Conservation (phyloP, 192 early-diverging fungal species). For the Backusella westeae region DNA sequence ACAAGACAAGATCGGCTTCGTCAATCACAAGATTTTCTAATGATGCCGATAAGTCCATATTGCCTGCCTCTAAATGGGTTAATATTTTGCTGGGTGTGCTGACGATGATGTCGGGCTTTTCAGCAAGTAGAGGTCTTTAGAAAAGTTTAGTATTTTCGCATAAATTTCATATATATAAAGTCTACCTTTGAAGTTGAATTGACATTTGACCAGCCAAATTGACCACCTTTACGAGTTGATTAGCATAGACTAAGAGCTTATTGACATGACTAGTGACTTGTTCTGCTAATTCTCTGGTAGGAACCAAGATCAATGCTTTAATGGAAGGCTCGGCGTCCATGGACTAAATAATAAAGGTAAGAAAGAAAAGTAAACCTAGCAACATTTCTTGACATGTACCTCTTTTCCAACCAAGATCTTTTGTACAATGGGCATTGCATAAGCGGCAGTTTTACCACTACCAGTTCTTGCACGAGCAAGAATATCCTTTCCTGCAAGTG, state of each 20-base stretch:
- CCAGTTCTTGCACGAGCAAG: slow-evolving; percentile 92
- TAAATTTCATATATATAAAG: background rate
- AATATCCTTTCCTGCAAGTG: slow-evolving; percentile 90
- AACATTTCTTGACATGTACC: slow-evolving; percentile 19
- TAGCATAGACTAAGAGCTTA: slow-evolving; percentile 73
- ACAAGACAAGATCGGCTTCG: slow-evolving; percentile 93
- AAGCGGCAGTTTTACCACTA: slow-evolving; percentile 96
- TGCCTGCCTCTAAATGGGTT: slow-evolving; percentile 65
- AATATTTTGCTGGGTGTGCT: slow-evolving; percentile 83
- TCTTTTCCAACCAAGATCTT: slow-evolving; percentile 81
- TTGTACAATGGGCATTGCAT: slow-evolving; percentile 87
- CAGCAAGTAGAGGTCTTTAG: slow-evolving; percentile 72
- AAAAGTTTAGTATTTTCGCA: background rate
- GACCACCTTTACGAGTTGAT: slow-evolving; percentile 57
- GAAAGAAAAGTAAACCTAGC: background rate
- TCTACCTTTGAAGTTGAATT: slow-evolving; percentile 55
- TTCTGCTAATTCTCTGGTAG: slow-evolving; percentile 92
- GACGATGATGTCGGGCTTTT: slow-evolving; percentile 85
- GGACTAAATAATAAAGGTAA: background rate
- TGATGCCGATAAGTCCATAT: slow-evolving; percentile 48
- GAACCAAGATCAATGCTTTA: slow-evolving; percentile 81
- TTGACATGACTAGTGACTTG: slow-evolving; percentile 82
- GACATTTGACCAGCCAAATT: slow-evolving; percentile 64
- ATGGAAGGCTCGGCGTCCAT: slow-evolving; percentile 31
- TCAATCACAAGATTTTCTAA: slow-evolving; percentile 92